A percentile compares a stretch with the other conserved stretches of the same genome.
Evolutionary conservation across 2,329 filamentous ascomycete species (phyloP).

Genomic region (Drechslerella coelobrocha): DNA sequence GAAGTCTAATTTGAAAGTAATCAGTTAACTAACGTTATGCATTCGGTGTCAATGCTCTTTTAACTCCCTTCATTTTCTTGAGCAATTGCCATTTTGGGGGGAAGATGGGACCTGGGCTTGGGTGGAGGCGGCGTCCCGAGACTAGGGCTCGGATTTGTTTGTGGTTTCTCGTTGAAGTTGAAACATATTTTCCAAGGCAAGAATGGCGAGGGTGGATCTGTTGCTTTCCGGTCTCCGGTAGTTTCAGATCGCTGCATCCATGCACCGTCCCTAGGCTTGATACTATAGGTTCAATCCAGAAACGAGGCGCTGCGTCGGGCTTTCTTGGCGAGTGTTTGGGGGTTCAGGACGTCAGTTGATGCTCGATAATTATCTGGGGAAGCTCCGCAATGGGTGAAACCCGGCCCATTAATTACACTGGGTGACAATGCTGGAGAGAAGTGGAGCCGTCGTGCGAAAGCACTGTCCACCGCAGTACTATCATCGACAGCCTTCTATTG

Average conservation of each 20-base stretch:
- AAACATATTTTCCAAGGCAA: neutral
- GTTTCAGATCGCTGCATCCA: constrained; percentile 1
- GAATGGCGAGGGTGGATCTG: neutral
- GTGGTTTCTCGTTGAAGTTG: neutral
- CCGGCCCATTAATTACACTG: constrained; percentile 1
- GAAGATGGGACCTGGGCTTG: no score
- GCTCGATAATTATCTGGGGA: neutral
- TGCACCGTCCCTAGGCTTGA: neutral
- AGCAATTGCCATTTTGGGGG: no score
- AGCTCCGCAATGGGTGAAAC: neutral
- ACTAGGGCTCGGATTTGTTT: no score
- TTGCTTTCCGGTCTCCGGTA: neutral
- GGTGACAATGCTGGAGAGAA: neutral
- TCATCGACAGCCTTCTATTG: no score
- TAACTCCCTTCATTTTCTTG: no score
- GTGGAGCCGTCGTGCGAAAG: no score
- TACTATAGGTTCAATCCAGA: neutral
- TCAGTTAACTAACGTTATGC: neutral
- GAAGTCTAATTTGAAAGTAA: neutral
- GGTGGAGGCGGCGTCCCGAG: no score
- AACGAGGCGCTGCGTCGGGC: neutral
- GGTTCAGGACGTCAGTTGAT: neutral
- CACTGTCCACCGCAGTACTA: no score
- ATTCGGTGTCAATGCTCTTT: neutral
- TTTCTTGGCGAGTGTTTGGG: no score